Conservation (phyloP, 1,284 basidiomycete species). For the Cutaneotrichosporon dermatis region DNA sequence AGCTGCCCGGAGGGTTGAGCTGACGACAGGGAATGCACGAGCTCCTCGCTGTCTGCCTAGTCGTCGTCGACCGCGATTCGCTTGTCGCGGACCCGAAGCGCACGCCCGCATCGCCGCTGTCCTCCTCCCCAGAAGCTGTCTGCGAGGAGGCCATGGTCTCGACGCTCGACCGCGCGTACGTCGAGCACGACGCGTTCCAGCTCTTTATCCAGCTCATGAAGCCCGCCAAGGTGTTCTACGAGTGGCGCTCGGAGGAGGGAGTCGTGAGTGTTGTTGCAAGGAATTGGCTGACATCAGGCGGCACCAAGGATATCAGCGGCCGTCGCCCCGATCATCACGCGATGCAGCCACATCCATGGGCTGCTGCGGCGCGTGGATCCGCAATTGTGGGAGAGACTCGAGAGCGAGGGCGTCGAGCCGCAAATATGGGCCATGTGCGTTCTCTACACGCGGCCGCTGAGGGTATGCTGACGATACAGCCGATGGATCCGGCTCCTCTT, state of each 20-base stretch:
- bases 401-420: slow-evolving; percentile 76
- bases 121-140: neutral
- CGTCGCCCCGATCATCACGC: slow-evolving; percentile 69
- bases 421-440: slow-evolving; percentile 89
- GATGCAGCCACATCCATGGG: slow-evolving; percentile 72
- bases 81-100: slow-evolving; percentile 34
- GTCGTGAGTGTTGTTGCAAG: slow-evolving; percentile 23
- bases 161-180: slow-evolving; percentile 40
- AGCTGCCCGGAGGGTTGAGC: neutral
- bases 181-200: slow-evolving; percentile 67
- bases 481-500: slow-evolving; percentile 88
- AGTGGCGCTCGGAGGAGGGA: slow-evolving; percentile 63
- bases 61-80: slow-evolving; percentile 77
- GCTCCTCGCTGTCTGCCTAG: slow-evolving; percentile 75
- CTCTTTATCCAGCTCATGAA: slow-evolving; percentile 76
- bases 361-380: slow-evolving; percentile 76
- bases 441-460: neutral
- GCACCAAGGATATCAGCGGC: slow-evolving; percentile 29
- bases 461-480: slow-evolving; percentile 48
- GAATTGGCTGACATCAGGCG: neutral
- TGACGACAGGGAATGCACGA: slow-evolving; percentile 85
- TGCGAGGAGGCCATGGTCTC: slow-evolving; percentile 28
- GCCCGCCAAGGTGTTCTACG: slow-evolving; percentile 74
- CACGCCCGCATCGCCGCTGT: slow-evolving; percentile 4
- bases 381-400: slow-evolving; percentile 67